These are phyloP conservation scores for Fusarium haematococcum DNA, from an alignment of 2,329 filamentous ascomycete genomes.

Conservation along the genomic window DNA sequence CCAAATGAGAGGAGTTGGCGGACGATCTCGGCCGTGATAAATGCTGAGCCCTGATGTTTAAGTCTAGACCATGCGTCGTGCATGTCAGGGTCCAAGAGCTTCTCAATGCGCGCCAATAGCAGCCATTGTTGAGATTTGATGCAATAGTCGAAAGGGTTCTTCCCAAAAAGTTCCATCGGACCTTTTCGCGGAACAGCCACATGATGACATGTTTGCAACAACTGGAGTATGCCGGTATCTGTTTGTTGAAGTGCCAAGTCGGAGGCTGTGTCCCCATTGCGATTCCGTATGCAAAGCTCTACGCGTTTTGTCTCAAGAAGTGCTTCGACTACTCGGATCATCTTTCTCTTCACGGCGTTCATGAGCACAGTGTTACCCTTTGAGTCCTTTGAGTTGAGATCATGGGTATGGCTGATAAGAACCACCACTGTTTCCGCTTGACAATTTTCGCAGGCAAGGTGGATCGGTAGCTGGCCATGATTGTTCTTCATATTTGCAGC, in stretches of 20 bases:
- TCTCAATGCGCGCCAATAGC: too few relatives aligned
- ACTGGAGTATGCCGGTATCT: neutral
- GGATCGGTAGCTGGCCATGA: neutral
- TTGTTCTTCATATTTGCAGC: neutral
- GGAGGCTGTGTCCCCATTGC: neutral
- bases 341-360: neutral
- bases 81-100: too few relatives aligned
- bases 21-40: too few relatives aligned
- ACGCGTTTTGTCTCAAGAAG: neutral
- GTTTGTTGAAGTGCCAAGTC: neutral
- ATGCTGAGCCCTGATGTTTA: too few relatives aligned
- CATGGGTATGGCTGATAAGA: neutral
- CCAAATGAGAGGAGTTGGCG: too few relatives aligned
- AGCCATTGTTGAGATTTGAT: too few relatives aligned
- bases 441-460: fast-evolving
- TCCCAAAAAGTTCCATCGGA: too few relatives aligned
- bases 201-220: too few relatives aligned
- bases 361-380: neutral
- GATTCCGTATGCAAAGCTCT: neutral
- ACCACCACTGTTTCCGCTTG: neutral
- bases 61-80: too few relatives aligned
- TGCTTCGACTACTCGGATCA: neutral
- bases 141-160: too few relatives aligned
- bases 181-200: too few relatives aligned
- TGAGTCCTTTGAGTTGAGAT: neutral